Evolutionary conservation across 345 rosid genomes (phyloP).

Genomic region (Sisymbrium altissimum): DNA sequence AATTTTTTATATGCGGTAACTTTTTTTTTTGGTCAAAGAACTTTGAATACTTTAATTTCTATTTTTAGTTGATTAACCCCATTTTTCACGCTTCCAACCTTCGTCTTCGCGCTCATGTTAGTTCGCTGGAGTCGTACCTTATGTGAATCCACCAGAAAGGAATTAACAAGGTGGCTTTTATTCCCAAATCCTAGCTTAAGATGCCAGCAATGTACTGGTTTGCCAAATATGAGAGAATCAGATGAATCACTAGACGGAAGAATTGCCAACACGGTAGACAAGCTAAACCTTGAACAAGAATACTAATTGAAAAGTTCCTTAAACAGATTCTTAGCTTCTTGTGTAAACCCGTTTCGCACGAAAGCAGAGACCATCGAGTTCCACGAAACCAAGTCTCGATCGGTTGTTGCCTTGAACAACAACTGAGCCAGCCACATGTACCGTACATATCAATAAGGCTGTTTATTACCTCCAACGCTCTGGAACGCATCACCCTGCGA

Average conservation of each 20-base stretch:
- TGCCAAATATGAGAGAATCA: conserved; percentile 43
- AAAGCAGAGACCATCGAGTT: conserved; percentile 50
- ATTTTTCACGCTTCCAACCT: neutral
- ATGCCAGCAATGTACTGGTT: conserved; percentile 44
- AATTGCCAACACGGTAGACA: conserved; percentile 47
- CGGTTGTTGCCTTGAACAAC: conserved; percentile 32
- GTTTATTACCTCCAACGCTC: conserved; percentile 35
- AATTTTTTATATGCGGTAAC: no score
- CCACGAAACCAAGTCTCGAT: conserved; percentile 47
- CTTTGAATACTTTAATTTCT: no score
- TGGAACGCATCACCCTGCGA: conserved; percentile 34
- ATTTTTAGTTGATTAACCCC: no score
- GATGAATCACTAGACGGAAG: conserved; percentile 45
- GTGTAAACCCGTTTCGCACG: conserved; percentile 25
- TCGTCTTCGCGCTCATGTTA: neutral
- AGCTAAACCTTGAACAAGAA: conserved; percentile 31
- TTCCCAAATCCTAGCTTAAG: conserved; percentile 41
- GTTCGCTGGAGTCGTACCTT: neutral
- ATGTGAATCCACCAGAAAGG: neutral
- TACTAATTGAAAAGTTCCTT: conserved; percentile 32
- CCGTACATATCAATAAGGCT: conserved; percentile 46
- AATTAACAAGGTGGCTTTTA: neutral
- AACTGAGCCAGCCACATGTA: conserved; percentile 43
- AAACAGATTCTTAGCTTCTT: conserved; percentile 41
- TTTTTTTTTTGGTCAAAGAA: no score